These are phyloP conservation scores for Insectozyma bohioensis DNA, from an alignment of 1,139 yeast genomes.

Conservation along the genomic window DNA sequence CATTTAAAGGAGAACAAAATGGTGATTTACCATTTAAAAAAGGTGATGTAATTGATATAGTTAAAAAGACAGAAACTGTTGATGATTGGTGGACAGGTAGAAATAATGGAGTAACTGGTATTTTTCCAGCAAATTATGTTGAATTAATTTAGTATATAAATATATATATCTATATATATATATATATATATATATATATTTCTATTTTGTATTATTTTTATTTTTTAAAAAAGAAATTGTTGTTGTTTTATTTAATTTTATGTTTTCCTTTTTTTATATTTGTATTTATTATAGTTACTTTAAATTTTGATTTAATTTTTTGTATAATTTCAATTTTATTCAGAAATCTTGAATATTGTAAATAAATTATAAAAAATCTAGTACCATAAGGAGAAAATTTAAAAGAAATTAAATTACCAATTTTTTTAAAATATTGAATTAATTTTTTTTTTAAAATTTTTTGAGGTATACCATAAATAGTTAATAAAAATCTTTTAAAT, in stretches of 20 bases:
- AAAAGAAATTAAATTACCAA: constrained; percentile 10
- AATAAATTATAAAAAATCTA: constrained; percentile 10
- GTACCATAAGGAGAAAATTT: constrained; percentile 9
- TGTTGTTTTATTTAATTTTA: too few species aligned
- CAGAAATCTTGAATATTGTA: constrained; percentile 12
- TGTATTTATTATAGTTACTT: too few species aligned
- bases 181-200: constrained; percentile 1
- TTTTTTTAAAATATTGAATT: constrained; percentile 6
- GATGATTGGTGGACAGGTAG: constrained; percentile 99
- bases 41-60: constrained; percentile 90
- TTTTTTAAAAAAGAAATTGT: neutral
- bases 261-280: too few species aligned
- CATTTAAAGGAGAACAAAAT: constrained; percentile 85
- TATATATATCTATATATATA: too few species aligned
- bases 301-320: too few species aligned
- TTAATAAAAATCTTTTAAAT: constrained; percentile 6
- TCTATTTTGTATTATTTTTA: neutral
- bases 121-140: constrained; percentile 96
- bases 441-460: constrained; percentile 1
- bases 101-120: constrained; percentile 78
- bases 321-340: too few species aligned
- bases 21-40: constrained; percentile 92
- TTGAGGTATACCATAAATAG: constrained; percentile 10
- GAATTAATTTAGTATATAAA: constrained; percentile 58
- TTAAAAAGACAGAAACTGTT: constrained; percentile 79